Evolutionary conservation across 1,139 yeast species (phyloP).

Genomic region (Barnettozyma hawaiiensis): DNA sequence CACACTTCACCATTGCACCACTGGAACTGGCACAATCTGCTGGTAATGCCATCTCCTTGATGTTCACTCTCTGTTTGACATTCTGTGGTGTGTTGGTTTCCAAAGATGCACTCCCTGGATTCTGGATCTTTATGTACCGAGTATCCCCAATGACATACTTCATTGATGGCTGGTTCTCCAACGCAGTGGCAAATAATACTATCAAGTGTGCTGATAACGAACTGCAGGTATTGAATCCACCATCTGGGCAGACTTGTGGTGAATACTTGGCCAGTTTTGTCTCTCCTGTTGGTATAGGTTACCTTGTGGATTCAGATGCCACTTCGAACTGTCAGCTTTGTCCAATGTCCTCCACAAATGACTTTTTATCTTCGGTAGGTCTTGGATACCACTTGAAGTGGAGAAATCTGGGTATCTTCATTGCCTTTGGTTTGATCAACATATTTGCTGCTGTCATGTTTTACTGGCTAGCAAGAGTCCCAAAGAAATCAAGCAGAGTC

Average conservation of each 20-base stretch:
- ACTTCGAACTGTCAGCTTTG: slow-evolving; percentile 51
- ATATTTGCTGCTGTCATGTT: slow-evolving; percentile 45
- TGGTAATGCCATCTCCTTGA: slow-evolving; percentile 56
- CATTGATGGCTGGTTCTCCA: slow-evolving; percentile 45
- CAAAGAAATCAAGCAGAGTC: slow-evolving; percentile 33
- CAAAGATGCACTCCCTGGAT: slow-evolving; percentile 47
- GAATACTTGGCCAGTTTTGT: slow-evolving; percentile 45
- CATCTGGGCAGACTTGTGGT: slow-evolving; percentile 48
- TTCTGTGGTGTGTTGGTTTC: slow-evolving; percentile 83
- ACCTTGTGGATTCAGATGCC: slow-evolving; percentile 38
- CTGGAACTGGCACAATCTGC: slow-evolving; percentile 65
- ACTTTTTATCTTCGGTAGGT: slow-evolving; percentile 40
- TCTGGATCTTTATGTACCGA: slow-evolving; percentile 62
- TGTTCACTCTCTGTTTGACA: slow-evolving; percentile 62
- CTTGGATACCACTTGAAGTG: slow-evolving; percentile 47
- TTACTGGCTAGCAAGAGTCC: slow-evolving; percentile 79
- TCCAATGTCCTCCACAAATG: slow-evolving; percentile 43
- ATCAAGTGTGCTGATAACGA: slow-evolving; percentile 47
- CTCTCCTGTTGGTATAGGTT: slow-evolving; percentile 48
- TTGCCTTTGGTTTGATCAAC: slow-evolving; percentile 45
- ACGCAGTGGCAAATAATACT: slow-evolving; percentile 46
- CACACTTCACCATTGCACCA: slow-evolving; percentile 59
- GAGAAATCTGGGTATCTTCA: slow-evolving; percentile 57
- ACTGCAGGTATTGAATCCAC: slow-evolving; percentile 42
- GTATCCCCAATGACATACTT: slow-evolving; percentile 61